These are phyloP conservation scores for Tricholoma terreum DNA, from an alignment of 768 basidiomycete genomes.

Conservation along the genomic window DNA sequence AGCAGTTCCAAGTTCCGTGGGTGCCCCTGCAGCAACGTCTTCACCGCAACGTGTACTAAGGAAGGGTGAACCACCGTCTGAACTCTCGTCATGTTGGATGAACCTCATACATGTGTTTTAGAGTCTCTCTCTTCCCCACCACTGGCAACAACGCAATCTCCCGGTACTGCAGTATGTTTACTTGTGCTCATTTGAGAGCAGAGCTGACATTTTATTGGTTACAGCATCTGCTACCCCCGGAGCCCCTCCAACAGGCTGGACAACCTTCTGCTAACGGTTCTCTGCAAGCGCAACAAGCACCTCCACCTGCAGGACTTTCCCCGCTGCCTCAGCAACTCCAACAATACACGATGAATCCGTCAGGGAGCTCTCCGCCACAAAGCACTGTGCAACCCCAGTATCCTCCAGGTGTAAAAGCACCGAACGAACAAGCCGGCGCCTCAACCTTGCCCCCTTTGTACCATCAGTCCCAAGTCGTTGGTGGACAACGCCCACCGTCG, in stretches of 20 bases:
- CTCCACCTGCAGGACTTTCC: slow-evolving; percentile 34
- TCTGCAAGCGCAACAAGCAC: slow-evolving; percentile 22
- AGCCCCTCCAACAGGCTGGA: slow-evolving; percentile 34
- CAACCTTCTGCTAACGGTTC: slow-evolving; percentile 28
- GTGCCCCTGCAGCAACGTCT: slow-evolving; percentile 51
- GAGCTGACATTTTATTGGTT: slow-evolving; percentile 7
- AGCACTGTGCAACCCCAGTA: slow-evolving; percentile 58
- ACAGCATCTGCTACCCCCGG: slow-evolving; percentile 37
- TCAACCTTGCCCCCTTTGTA: slow-evolving; percentile 20
- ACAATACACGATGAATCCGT: slow-evolving; percentile 22
- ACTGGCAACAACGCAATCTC: slow-evolving; percentile 39
- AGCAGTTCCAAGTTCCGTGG: slow-evolving; percentile 41
- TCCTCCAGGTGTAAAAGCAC: slow-evolving; percentile 67
- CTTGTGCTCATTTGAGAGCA: neutral
- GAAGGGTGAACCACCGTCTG: slow-evolving; percentile 42
- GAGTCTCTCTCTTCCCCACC: slow-evolving; percentile 46
- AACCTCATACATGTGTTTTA: slow-evolving; percentile 19
- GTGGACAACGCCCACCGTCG: slow-evolving; percentile 53
- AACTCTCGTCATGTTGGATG: slow-evolving; percentile 9
- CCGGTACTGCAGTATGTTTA: slow-evolving; percentile 39
- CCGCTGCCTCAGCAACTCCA: slow-evolving; percentile 44
- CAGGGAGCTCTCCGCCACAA: slow-evolving; percentile 31
- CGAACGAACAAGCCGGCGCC: slow-evolving; percentile 39
- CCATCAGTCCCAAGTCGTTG: slow-evolving; percentile 37
- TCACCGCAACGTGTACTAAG: slow-evolving; percentile 54